phyloP scores from a whole-genome alignment of 495 filamentous ascomycete species.

The Astrothelium subdiscretum region DNA sequence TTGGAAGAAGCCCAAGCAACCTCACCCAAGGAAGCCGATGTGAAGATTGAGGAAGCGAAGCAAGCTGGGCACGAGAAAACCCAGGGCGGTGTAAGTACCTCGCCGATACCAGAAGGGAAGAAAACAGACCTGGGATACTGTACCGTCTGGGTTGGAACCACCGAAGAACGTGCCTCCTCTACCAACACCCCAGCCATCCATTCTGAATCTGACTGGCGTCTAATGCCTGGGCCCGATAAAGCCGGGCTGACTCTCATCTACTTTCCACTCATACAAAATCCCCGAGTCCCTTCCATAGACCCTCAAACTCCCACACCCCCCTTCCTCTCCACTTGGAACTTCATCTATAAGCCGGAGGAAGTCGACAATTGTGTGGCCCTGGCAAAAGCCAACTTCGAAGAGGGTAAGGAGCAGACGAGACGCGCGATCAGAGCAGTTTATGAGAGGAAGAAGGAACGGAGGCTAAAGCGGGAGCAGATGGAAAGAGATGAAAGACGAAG shows the following conservation, averaged over 20 bases:
- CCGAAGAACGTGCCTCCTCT: conserved; percentile 13
- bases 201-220: conserved; percentile 42
- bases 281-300: conserved; percentile 63
- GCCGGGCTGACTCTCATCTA: conserved; percentile 87
- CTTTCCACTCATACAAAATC: conserved; percentile 78
- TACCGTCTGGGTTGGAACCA: conserved; percentile 88
- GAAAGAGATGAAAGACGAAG: conserved; percentile 32
- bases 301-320: conserved; percentile 52
- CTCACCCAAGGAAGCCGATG: conserved; percentile 44
- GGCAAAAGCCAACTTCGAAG: conserved; percentile 74
- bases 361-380: conserved; percentile 60
- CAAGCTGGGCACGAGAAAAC: conserved; percentile 30
- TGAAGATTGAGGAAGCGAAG: conserved; percentile 53
- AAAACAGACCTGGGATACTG: conserved; percentile 62
- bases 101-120: neutral
- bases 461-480: conserved; percentile 46
- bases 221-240: conserved; percentile 50
- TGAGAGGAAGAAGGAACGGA: conserved; percentile 68
- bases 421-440: conserved; percentile 81
- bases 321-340: conserved; percentile 95
- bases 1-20: conserved; percentile 58
- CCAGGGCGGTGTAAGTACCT: conserved; percentile 3
- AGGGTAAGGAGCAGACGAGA: conserved; percentile 64
- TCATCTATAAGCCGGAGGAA: conserved; percentile 49
- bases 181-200: neutral